A percentile compares a stretch with the other conserved stretches of the same genome.
phyloP scores from a whole-genome alignment of 2,329 filamentous ascomycete species.

The Dothideomycetidae sp. region DNA sequence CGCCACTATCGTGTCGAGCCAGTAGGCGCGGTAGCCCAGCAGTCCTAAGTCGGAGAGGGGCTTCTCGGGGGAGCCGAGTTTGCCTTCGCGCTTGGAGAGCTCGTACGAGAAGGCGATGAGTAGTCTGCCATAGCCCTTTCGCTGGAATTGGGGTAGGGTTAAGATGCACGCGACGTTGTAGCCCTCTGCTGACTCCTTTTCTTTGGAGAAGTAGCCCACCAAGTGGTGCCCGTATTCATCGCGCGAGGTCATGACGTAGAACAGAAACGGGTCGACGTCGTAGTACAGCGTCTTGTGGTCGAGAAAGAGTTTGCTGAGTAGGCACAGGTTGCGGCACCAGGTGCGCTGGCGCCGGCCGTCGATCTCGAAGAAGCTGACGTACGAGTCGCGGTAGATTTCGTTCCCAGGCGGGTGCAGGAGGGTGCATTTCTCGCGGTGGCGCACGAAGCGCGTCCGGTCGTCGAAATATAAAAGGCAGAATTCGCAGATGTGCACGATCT shows the following conservation, averaged over 20 bases:
- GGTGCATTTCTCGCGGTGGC: constrained; percentile 81
- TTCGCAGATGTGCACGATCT: constrained; percentile 92
- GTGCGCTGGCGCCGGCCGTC: constrained; percentile 87
- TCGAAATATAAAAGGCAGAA: constrained; percentile 90
- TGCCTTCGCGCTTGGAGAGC: constrained; percentile 85
- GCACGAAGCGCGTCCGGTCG: constrained; percentile 63
- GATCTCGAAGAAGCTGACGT: constrained; percentile 93
- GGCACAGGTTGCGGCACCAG: constrained; percentile 90
- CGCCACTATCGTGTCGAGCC: constrained; percentile 89
- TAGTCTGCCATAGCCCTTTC: constrained; percentile 82
- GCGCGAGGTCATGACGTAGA: constrained; percentile 91
- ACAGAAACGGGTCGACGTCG: constrained; percentile 96
- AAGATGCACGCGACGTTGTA: constrained; percentile 98
- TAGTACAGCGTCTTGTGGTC: constrained; percentile 98
- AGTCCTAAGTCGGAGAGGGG: constrained; percentile 87
- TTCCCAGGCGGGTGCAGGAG: constrained; percentile 89
- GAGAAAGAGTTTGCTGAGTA: constrained; percentile 89
- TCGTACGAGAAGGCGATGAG: constrained; percentile 97
- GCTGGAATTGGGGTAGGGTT: constrained; percentile 88
- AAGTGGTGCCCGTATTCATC: constrained; percentile 85
- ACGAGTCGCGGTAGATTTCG: constrained; percentile 92
- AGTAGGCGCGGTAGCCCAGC: constrained; percentile 90
- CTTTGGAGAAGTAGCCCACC: constrained; percentile 99
- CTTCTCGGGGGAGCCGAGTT: constrained; percentile 91
- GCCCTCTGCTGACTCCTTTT: constrained; percentile 90